Conservation (phyloP, 2,329 filamentous ascomycete genomes). For the Monosporascus cannonballus region DNA sequence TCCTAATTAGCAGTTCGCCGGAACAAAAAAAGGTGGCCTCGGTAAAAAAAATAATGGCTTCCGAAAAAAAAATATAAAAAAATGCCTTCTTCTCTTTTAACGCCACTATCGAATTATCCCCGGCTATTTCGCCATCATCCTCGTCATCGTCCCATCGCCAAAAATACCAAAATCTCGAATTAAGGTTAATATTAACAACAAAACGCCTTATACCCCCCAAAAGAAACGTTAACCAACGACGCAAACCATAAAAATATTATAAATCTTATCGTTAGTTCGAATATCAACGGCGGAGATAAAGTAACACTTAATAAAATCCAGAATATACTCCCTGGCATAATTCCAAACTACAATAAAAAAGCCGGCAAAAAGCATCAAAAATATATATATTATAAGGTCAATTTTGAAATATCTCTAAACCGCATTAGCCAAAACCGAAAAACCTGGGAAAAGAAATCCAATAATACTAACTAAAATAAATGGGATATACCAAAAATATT, state of each 20-base stretch:
- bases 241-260: slow-evolving; percentile 68
- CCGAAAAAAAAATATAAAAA: slow-evolving; percentile 61
- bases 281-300: slow-evolving; percentile 63
- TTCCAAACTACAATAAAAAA: slow-evolving; percentile 45
- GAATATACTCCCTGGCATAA: slow-evolving; percentile 45
- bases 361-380: slow-evolving; percentile 45
- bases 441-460: slow-evolving; percentile 64
- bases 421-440: slow-evolving; percentile 49
- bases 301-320: slow-evolving; percentile 42
- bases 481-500: slow-evolving; percentile 1
- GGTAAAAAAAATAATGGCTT: slow-evolving; percentile 63
- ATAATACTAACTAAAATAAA: slow-evolving; percentile 36
- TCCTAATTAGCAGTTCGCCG: slow-evolving; percentile 43
- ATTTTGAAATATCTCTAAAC: slow-evolving; percentile 52
- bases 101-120: slow-evolving; percentile 27
- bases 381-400: slow-evolving; percentile 58
- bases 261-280: slow-evolving; percentile 64
- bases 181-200: slow-evolving; percentile 58
- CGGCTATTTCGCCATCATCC: slow-evolving; percentile 39
- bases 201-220: slow-evolving; percentile 52
- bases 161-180: slow-evolving; percentile 44
- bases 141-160: slow-evolving; percentile 39
- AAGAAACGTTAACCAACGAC: slow-evolving; percentile 57
- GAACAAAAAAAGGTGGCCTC: slow-evolving; percentile 51
- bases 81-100: slow-evolving; percentile 43